Conservation (phyloP, 208 protist species). For the Strigomonas culicis region DNA sequence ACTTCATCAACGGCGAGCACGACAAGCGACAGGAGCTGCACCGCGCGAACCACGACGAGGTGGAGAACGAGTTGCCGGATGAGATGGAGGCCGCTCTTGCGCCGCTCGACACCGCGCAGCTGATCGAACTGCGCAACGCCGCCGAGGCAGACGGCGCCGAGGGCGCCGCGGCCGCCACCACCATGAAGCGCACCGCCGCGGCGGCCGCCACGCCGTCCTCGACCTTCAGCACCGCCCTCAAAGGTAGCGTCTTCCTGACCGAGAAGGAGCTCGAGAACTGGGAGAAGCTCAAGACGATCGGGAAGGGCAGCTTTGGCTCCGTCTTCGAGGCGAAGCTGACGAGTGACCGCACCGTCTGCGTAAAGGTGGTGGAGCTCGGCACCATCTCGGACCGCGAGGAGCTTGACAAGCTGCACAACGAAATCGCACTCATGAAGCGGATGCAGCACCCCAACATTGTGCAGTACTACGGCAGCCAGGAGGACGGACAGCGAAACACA, state of each 20-base stretch:
- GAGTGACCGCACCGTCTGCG: slow-evolving; percentile 74
- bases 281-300: slow-evolving; percentile 66
- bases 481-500: slow-evolving; percentile 55
- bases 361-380: slow-evolving; percentile 83
- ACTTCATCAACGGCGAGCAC: slow-evolving; percentile 71
- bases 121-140: slow-evolving; percentile 25
- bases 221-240: slow-evolving; percentile 16
- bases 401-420: slow-evolving; percentile 77
- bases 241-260: slow-evolving; percentile 32
- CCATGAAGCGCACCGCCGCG: background rate
- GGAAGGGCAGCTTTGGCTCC: slow-evolving; percentile 84
- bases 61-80: slow-evolving; percentile 26
- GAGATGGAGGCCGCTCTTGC: slow-evolving; percentile 26
- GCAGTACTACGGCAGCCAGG: slow-evolving; percentile 85
- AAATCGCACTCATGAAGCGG: slow-evolving; percentile 80
- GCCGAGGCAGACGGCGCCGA: slow-evolving; percentile 3
- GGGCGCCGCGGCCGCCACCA: background rate
- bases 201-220: background rate
- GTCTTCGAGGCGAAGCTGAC: slow-evolving; percentile 73
- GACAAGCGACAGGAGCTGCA: slow-evolving; percentile 52
- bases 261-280: slow-evolving; percentile 70
- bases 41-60: slow-evolving; percentile 20
- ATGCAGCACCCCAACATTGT: slow-evolving; percentile 90
- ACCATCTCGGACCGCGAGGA: slow-evolving; percentile 55
- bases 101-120: slow-evolving; percentile 41